A percentile compares a stretch with the other conserved stretches of the same genome.
Conservation (phyloP, 371 early-diverging fungal species). For the Coemansia sp. region DNA sequence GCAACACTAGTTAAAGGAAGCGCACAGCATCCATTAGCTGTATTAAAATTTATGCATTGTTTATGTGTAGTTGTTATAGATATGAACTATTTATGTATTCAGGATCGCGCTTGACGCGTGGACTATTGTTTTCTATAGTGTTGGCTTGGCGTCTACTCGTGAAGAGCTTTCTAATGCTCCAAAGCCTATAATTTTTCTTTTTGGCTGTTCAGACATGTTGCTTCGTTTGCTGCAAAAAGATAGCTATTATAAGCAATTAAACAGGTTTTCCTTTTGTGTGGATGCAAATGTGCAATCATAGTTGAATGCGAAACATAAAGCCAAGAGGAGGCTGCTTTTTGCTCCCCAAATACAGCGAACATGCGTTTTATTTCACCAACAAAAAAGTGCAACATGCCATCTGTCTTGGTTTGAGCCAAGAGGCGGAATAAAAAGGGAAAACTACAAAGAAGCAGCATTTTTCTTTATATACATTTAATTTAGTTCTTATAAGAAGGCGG, state of each 20-base stretch:
- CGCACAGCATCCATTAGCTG: neutral
- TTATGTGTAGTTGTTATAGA: neutral
- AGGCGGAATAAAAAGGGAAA: neutral
- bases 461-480: neutral
- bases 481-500: neutral
- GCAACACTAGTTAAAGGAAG: slow-evolving; percentile 5
- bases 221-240: neutral
- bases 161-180: neutral
- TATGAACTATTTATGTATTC: neutral
- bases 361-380: neutral
- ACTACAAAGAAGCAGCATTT: neutral
- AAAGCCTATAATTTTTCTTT: neutral
- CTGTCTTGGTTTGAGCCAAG: too few relatives aligned
- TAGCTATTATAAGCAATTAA: neutral
- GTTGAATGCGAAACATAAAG: neutral
- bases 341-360: neutral
- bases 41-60: neutral
- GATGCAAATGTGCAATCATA: neutral
- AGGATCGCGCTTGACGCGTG: neutral
- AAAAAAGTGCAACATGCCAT: neutral
- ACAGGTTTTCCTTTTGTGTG: neutral
- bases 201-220: neutral
- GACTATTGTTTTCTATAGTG: too few relatives aligned
- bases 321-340: neutral
- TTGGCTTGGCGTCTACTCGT: neutral